Evolutionary conservation across 495 filamentous ascomycete species (phyloP), one percentile per base, ranked within the genome.

Genomic region (Trichoderma erinaceum): DNA sequence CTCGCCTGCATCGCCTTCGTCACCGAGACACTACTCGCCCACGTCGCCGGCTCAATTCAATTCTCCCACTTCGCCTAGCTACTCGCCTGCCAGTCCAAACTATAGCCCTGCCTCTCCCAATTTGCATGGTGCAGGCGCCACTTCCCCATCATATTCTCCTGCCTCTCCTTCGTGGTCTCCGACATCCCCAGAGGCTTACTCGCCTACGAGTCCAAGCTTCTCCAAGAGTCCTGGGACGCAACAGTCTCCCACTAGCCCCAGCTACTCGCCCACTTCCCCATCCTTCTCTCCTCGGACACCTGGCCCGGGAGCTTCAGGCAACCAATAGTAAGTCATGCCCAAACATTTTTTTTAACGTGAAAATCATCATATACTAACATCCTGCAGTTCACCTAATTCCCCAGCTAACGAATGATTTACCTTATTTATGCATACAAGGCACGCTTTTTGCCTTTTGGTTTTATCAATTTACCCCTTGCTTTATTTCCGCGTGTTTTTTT

Each of bases 191-290:
- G 84, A 86, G 71, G 85, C 84, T 10, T 92, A 93, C 74, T 92
- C 89, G 52, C 90, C 90, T 10, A 92, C 90, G 46, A 91, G 89
- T 70, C 91, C 91, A 32, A 82, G 84, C 50, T 87, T 90, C 77
- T 80, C 83, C 77, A 82, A 83, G 70, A 87, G 87, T 27, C 85
- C 86, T 11, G 79, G 75, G 69, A 78, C 75, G 73, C 81, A 81
- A 68, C 71, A 74, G 72, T 83, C 84, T 12, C 84, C 83, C n/a
- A 81, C 83, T 46, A 83, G 82, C 74, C 84, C 83, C 16, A 73
- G 78, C 11, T 85, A 85, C 69, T 85, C 81, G 41, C 84, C 84
- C 38, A 83, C 81, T 15, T 81, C 79, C 58, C 80, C 81, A 38
- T 75, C 75, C 25, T 82, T 78, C 70, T 78, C 78, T 32, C 79